Evolutionary conservation across 2,329 filamentous ascomycete genomes (phyloP).

Genomic region (Aspergillus novofumigatus): DNA sequence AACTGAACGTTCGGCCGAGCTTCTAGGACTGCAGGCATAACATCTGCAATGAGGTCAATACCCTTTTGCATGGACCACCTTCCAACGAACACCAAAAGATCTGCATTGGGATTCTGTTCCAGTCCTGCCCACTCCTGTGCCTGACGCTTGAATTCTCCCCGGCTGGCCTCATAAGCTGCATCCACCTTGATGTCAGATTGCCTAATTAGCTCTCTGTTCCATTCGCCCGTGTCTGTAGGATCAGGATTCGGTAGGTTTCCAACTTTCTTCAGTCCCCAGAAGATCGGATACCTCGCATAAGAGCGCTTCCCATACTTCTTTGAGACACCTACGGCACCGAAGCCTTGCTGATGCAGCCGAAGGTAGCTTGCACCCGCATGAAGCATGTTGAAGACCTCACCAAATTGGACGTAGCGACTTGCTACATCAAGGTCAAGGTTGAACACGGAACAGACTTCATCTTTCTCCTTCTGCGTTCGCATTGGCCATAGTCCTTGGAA

Average conservation of each 20-base stretch:
- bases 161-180: slow-evolving; percentile 49
- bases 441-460: slow-evolving; percentile 62
- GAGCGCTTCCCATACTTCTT: slow-evolving; percentile 66
- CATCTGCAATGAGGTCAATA: slow-evolving; percentile 64
- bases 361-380: slow-evolving; percentile 65
- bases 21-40: slow-evolving; percentile 61
- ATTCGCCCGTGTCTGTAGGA: slow-evolving; percentile 60
- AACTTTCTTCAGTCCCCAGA: slow-evolving; percentile 62
- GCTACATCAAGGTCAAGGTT: slow-evolving; percentile 57
- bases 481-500: slow-evolving; percentile 68
- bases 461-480: slow-evolving; percentile 56
- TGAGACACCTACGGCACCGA: slow-evolving; percentile 64
- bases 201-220: slow-evolving; percentile 52
- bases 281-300: slow-evolving; percentile 64
- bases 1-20: slow-evolving; percentile 57
- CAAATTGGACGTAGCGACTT: slow-evolving; percentile 61
- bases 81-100: slow-evolving; percentile 65
- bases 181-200: slow-evolving; percentile 51
- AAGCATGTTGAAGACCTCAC: slow-evolving; percentile 65
- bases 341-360: slow-evolving; percentile 63
- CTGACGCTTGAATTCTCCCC: slow-evolving; percentile 54
- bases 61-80: slow-evolving; percentile 68
- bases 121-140: slow-evolving; percentile 66
- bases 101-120: slow-evolving; percentile 57
- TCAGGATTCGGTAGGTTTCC: slow-evolving; percentile 63